Evolutionary conservation across 1,284 basidiomycete genomes (phyloP).

Genomic region (Apiotrichum laibachii): DNA sequence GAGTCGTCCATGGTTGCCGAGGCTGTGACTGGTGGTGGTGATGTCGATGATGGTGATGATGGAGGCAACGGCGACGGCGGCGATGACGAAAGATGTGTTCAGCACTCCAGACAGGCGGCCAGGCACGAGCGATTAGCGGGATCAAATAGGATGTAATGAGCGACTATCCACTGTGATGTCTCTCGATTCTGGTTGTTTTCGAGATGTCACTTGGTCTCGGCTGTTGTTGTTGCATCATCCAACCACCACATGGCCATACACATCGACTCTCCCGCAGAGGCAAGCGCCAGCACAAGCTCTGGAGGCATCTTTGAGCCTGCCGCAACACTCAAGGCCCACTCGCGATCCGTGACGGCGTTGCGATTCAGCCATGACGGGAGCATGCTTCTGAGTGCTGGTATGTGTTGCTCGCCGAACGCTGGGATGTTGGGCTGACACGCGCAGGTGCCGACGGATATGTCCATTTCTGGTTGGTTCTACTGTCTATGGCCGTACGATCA

Average conservation of each 20-base stretch:
- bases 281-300: slow-evolving; percentile 3
- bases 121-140: slow-evolving; percentile 9
- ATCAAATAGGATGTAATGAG: background rate
- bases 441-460: slow-evolving; percentile 50
- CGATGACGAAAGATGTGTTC: background rate
- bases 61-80: background rate
- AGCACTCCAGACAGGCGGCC: too few relatives aligned
- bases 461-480: slow-evolving; percentile 36
- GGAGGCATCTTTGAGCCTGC: slow-evolving; percentile 29
- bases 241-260: slow-evolving; percentile 11
- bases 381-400: slow-evolving; percentile 51
- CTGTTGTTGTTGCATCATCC: background rate
- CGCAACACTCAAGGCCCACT: slow-evolving; percentile 53
- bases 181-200: too few relatives aligned
- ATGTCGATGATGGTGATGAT: background rate
- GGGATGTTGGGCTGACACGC: background rate
- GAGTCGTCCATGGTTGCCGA: slow-evolving; percentile 22
- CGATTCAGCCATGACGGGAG: slow-evolving; percentile 53
- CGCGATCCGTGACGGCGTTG: slow-evolving; percentile 50
- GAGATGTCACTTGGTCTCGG: background rate
- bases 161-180: background rate
- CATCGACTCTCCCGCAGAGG: slow-evolving; percentile 1
- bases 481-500: background rate
- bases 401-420: slow-evolving; percentile 7
- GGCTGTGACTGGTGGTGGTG: background rate